Conservation (phyloP, 2,329 filamentous ascomycete genomes). For the Penicillium sp. region DNA sequence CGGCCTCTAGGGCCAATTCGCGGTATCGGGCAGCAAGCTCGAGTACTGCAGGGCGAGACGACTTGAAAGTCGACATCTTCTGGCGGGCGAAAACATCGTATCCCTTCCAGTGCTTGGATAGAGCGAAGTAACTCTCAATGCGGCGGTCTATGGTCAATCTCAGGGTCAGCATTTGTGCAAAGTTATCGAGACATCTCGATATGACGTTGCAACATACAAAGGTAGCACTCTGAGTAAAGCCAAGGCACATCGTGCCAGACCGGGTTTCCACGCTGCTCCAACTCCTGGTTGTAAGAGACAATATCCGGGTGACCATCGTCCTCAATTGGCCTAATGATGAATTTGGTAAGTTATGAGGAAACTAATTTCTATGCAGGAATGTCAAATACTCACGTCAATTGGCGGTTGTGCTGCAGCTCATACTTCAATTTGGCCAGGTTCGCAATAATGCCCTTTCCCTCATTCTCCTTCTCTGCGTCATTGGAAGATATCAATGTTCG, state of each 20-base stretch:
- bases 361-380: not conserved
- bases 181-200: not conserved
- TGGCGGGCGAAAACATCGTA: constrained; percentile 90
- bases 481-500: constrained; percentile 55
- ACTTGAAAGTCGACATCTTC: constrained; percentile 89
- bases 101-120: constrained; percentile 78
- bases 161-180: constrained; percentile 21
- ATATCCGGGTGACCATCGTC: constrained; percentile 80
- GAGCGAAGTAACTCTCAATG: constrained; percentile 73
- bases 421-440: constrained; percentile 84
- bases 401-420: constrained; percentile 85
- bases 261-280: constrained; percentile 70
- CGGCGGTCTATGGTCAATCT: constrained; percentile 57
- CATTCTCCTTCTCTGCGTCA: constrained; percentile 61
- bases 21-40: constrained; percentile 79
- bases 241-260: constrained; percentile 84
- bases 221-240: constrained; percentile 92
- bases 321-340: constrained; percentile 60
- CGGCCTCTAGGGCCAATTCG: constrained; percentile 68
- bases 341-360: not conserved
- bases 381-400: constrained; percentile 62
- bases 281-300: constrained; percentile 78
- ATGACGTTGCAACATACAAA: constrained; percentile 52
- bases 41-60: constrained; percentile 80
- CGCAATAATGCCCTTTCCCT: constrained; percentile 84